phyloP scores from a whole-genome alignment of 345 rosid species.

The Heritiera fomes region DNA sequence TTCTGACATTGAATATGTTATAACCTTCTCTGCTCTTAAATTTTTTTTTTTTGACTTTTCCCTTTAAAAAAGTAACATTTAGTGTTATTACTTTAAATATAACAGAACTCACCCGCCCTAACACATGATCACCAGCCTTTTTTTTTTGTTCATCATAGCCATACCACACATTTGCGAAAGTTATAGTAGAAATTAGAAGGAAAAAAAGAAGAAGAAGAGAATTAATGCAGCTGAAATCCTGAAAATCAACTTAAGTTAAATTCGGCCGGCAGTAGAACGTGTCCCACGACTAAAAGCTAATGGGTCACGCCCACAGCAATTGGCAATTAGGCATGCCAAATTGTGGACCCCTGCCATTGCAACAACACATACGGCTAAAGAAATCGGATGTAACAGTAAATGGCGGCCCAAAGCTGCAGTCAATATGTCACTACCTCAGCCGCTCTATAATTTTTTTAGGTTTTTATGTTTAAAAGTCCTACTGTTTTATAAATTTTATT shows the following conservation, averaged over 20 bases:
- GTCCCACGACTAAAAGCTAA: not conserved
- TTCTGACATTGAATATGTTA: too few species aligned
- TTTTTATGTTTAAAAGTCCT: too few species aligned
- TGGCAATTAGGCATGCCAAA: not conserved
- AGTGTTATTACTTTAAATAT: too few species aligned
- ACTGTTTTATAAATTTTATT: too few species aligned
- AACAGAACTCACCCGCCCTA: not conserved
- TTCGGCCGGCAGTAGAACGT: not conserved
- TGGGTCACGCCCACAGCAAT: not conserved
- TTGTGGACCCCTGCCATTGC: not conserved
- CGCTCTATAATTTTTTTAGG: not conserved
- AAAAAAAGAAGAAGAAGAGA: not conserved
- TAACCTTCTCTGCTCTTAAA: too few species aligned
- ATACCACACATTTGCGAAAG: not conserved
- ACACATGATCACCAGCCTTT: not conserved
- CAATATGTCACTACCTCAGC: not conserved
- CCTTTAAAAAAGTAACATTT: too few species aligned
- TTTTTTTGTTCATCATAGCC: not conserved
- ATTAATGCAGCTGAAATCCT: not conserved
- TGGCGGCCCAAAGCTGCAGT: not conserved
- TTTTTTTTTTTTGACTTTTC: too few species aligned
- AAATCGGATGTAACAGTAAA: not conserved
- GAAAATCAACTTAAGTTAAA: not conserved
- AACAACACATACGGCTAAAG: not conserved
- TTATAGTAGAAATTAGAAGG: too few species aligned